Conservation (phyloP, 768 basidiomycete genomes). For the Mycena venus region DNA sequence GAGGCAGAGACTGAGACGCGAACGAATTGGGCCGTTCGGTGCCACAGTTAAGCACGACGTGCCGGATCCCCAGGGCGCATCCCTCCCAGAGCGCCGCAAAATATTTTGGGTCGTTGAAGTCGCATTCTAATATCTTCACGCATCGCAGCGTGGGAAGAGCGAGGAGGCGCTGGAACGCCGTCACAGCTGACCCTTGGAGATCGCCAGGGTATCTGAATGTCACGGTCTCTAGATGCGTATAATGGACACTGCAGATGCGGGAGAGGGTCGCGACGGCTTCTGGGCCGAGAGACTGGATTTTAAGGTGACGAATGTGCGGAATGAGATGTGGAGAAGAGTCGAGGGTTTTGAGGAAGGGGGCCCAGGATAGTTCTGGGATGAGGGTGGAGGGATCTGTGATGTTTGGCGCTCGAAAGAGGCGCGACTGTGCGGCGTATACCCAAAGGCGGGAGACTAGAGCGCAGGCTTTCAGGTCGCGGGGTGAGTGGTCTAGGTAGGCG, state of each 20-base stretch:
- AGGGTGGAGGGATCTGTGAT: not conserved
- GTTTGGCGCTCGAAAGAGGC: not conserved
- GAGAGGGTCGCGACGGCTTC: not conserved
- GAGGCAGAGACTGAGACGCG: no score
- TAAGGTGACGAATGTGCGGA: not conserved
- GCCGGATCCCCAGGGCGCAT: not conserved
- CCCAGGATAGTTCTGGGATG: not conserved
- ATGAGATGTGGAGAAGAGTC: not conserved
- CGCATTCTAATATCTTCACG: not conserved
- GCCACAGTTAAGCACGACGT: not conserved
- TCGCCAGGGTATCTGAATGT: not conserved
- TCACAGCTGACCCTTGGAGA: not conserved
- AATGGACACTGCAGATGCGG: not conserved
- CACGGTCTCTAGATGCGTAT: not conserved
- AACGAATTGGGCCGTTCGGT: no score
- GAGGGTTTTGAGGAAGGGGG: not conserved
- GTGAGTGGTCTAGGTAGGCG: not conserved
- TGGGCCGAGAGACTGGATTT: not conserved
- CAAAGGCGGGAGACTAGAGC: not conserved
- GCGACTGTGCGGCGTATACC: not conserved
- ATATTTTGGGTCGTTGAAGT: not conserved
- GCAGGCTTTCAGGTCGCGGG: not conserved
- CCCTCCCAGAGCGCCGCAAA: not conserved
- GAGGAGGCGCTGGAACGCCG: not conserved
- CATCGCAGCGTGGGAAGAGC: not conserved